Conservation (phyloP, 2,329 filamentous ascomycete species). For the Podosphaera aphanis region DNA sequence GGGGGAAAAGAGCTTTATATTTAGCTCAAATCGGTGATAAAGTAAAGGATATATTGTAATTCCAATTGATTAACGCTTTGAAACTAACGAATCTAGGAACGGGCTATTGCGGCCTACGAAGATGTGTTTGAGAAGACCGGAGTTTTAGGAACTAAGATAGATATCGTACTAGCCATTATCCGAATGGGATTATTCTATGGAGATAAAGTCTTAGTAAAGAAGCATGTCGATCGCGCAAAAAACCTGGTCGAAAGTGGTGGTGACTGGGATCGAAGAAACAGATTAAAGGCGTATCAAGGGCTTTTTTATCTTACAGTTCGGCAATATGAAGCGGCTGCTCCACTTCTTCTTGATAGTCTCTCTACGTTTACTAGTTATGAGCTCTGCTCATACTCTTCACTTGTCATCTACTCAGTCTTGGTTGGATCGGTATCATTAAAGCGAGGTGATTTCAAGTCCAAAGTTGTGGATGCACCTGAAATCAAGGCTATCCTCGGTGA, state of each 20-base stretch:
- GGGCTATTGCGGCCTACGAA: constrained; percentile 80
- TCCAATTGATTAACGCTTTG: not conserved
- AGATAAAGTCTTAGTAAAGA: constrained; percentile 78
- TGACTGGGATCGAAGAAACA: constrained; percentile 96
- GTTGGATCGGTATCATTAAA: constrained; percentile 86
- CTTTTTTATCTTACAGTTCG: constrained; percentile 80
- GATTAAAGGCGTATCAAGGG: constrained; percentile 94
- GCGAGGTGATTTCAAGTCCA: constrained; percentile 95
- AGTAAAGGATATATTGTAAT: constrained; percentile 25
- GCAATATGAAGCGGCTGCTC: constrained; percentile 71
- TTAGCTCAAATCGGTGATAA: constrained; percentile 93
- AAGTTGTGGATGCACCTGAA: constrained; percentile 93
- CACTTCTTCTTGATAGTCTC: constrained; percentile 82
- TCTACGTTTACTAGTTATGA: constrained; percentile 98
- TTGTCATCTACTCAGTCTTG: constrained; percentile 88
- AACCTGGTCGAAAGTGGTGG: constrained; percentile 80
- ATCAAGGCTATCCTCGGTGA: constrained; percentile 92
- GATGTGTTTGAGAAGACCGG: constrained; percentile 91
- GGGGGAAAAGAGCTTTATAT: constrained; percentile 87
- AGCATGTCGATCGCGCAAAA: constrained; percentile 75
- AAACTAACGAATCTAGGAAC: constrained; percentile 38
- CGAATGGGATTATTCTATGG: constrained; percentile 90
- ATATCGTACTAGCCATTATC: constrained; percentile 88
- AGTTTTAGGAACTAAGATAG: constrained; percentile 89
- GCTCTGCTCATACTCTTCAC: constrained; percentile 82